These are phyloP conservation scores for Kitagawia praeruptora DNA, from an alignment of 129 eudicot genomes.

Conservation along the genomic window DNA sequence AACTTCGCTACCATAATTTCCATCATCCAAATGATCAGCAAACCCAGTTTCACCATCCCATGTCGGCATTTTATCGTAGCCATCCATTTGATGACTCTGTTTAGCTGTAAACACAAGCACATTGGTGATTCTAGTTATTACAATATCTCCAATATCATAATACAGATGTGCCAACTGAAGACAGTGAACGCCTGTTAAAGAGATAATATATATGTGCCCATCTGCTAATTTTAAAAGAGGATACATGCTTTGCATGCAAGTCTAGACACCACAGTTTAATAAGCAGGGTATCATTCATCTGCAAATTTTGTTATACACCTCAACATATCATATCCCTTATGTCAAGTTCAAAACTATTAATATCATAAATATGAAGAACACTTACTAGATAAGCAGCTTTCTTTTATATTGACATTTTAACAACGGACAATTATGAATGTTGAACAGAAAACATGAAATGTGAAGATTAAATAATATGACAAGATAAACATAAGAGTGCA, in stretches of 20 bases:
- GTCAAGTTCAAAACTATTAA: background rate
- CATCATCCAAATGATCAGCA: slow-evolving; percentile 50
- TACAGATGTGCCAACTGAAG: background rate
- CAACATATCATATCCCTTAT: background rate
- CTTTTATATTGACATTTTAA: background rate
- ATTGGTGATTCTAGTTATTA: background rate
- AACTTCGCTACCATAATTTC: slow-evolving; percentile 44
- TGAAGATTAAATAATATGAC: background rate
- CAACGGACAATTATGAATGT: background rate
- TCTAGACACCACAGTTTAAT: background rate
- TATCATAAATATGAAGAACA: background rate
- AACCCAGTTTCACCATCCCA: slow-evolving; percentile 62
- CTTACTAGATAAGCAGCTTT: background rate
- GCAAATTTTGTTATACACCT: background rate
- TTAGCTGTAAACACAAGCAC: slow-evolving; percentile 35
- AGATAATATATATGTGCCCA: background rate
- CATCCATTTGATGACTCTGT: slow-evolving; percentile 34
- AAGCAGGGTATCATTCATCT: background rate
- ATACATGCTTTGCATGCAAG: background rate
- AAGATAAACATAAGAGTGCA: background rate
- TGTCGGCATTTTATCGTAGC: slow-evolving; percentile 32
- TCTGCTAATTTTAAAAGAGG: background rate
- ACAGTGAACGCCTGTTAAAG: background rate
- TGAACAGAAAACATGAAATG: background rate
- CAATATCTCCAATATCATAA: background rate